Percentiles rank a stretch among this genome's conserved stretches.
Evolutionary conservation across 306 rosid genomes (phyloP).

Genomic region (Acacia acuminata): DNA sequence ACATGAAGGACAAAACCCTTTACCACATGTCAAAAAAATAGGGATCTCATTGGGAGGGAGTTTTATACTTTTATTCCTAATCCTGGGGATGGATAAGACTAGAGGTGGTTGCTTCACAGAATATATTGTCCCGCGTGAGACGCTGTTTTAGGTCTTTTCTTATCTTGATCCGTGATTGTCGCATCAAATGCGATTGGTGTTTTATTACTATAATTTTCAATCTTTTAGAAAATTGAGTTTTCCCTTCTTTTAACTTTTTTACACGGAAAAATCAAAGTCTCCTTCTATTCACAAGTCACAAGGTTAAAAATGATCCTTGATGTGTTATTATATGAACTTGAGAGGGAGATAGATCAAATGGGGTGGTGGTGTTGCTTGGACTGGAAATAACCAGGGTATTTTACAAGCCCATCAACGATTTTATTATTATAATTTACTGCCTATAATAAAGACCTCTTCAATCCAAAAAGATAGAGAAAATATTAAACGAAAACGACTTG

Average conservation of each 20-base stretch:
- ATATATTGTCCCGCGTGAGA: neutral
- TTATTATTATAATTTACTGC: neutral
- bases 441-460: neutral
- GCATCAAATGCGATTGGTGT: neutral
- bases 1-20: neutral
- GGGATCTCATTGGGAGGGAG: neutral
- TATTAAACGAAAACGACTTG: neutral
- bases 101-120: no score
- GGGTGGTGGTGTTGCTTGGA: neutral
- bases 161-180: neutral
- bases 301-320: neutral
- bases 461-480: no score
- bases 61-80: neutral
- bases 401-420: neutral
- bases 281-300: neutral
- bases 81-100: no score
- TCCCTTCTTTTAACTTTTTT: neutral
- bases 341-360: neutral
- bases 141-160: neutral
- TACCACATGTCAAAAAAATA: neutral
- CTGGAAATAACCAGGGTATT: neutral
- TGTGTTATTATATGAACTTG: neutral
- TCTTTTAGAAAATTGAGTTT: neutral
- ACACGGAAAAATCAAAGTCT: neutral
- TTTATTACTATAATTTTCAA: neutral